These are phyloP conservation scores for Myochromella boudieri DNA, from an alignment of 768 basidiomycete species.

Conservation along the genomic window DNA sequence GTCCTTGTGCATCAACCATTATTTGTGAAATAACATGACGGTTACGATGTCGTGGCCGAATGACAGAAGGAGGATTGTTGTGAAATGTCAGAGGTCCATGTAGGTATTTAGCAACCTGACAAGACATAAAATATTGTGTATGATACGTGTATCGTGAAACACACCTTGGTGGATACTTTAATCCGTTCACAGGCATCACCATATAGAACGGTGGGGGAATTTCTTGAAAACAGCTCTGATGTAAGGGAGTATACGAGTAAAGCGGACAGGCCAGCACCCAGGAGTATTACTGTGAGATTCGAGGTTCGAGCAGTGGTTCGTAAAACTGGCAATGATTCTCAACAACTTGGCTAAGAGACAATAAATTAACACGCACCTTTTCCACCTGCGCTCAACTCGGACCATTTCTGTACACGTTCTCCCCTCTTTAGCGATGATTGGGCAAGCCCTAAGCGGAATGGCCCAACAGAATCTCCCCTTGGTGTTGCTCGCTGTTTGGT, in stretches of 20 bases:
- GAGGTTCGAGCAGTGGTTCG: constrained; percentile 50
- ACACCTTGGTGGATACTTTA: constrained; percentile 43
- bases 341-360: background rate
- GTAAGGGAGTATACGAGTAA: constrained; percentile 78
- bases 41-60: constrained; percentile 79
- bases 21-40: constrained; percentile 80
- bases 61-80: constrained; percentile 75
- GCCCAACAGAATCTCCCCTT: constrained; percentile 67
- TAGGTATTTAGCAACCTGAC: constrained; percentile 68
- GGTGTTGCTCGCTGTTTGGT: constrained; percentile 45
- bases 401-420: constrained; percentile 72
- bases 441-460: constrained; percentile 73
- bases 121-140: constrained; percentile 8
- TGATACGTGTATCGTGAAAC: constrained; percentile 15
- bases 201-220: constrained; percentile 83
- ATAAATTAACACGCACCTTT: constrained; percentile 53
- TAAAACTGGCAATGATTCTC: constrained; percentile 32
- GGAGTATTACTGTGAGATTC: constrained; percentile 56
- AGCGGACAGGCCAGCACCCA: constrained; percentile 80
- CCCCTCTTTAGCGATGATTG: constrained; percentile 52
- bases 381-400: constrained; percentile 70
- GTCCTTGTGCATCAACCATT: constrained; percentile 67
- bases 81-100: constrained; percentile 71
- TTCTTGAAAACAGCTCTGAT: constrained; percentile 84
- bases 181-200: constrained; percentile 57